phyloP scores from a whole-genome alignment of 257 asterid species.

The Nicotiana benthamiana region DNA sequence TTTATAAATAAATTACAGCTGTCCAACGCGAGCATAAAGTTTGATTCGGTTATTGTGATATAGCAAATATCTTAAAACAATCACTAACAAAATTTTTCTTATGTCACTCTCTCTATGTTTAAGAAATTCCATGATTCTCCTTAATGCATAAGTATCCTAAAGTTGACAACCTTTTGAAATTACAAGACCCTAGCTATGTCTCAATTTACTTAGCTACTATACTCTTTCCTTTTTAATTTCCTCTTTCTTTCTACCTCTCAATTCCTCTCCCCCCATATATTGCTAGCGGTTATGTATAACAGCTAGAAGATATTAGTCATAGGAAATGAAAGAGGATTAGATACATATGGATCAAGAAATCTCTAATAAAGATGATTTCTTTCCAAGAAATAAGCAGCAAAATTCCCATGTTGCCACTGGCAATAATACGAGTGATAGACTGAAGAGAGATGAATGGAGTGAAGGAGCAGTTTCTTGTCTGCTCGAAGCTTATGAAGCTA shows the following conservation, averaged over 20 bases:
- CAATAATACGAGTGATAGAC: conserved; percentile 23
- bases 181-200: background rate
- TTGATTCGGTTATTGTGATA: background rate
- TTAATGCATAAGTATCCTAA: conserved; percentile 5
- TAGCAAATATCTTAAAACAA: background rate
- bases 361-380: background rate
- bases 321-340: background rate
- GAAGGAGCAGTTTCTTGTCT: conserved; percentile 75
- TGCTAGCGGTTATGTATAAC: conserved; percentile 35
- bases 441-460: conserved; percentile 89
- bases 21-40: background rate
- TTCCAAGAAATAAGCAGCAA: background rate
- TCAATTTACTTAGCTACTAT: background rate
- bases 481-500: conserved; percentile 71
- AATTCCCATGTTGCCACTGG: background rate
- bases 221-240: conserved; percentile 18
- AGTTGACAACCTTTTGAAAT: conserved; percentile 3
- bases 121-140: conserved; percentile 3
- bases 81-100: background rate
- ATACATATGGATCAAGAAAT: background rate
- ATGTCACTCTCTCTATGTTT: background rate
- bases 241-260: background rate
- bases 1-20: background rate
- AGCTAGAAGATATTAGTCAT: background rate
- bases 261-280: conserved; percentile 4